phyloP scores from a whole-genome alignment of 176 grass and related monocot genomes.

The Oryza rufipogon region DNA sequence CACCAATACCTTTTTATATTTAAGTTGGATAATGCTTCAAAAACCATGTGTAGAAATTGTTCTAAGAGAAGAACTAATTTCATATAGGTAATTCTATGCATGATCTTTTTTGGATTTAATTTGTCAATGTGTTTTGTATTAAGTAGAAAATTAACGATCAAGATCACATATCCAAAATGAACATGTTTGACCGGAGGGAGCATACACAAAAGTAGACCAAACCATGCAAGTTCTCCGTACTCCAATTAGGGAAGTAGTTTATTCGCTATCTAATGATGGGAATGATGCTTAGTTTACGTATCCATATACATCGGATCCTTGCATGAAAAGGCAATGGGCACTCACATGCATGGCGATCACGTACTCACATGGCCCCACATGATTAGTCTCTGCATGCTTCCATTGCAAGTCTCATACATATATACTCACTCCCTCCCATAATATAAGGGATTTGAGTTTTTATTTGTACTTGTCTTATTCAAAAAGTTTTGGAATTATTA shows the following conservation, averaged over 20 bases:
- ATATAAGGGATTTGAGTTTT: too few relatives aligned
- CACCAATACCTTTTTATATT: neutral
- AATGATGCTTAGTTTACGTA: neutral
- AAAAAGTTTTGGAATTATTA: too few relatives aligned
- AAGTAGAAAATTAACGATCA: neutral
- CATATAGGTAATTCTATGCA: neutral
- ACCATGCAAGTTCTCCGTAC: neutral
- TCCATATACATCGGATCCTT: slow-evolving; percentile 33
- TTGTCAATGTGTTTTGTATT: neutral
- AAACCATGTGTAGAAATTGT: neutral
- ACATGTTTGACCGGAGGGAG: neutral
- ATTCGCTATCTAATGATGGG: neutral
- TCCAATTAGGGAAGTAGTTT: neutral
- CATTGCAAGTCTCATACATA: neutral
- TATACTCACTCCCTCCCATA: neutral
- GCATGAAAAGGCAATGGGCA: slow-evolving; percentile 9
- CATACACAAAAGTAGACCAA: neutral
- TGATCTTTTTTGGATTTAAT: neutral
- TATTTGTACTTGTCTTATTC: too few relatives aligned
- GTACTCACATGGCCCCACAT: slow-evolving; percentile 51
- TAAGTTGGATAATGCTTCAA: neutral
- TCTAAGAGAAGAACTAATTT: neutral
- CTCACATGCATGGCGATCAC: slow-evolving; percentile 53
- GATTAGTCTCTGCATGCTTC: slow-evolving; percentile 35
- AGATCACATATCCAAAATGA: neutral